Base-by-base conservation (phyloP, 129 eudicot genomes). In the Flaveria bidentis region DNA sequence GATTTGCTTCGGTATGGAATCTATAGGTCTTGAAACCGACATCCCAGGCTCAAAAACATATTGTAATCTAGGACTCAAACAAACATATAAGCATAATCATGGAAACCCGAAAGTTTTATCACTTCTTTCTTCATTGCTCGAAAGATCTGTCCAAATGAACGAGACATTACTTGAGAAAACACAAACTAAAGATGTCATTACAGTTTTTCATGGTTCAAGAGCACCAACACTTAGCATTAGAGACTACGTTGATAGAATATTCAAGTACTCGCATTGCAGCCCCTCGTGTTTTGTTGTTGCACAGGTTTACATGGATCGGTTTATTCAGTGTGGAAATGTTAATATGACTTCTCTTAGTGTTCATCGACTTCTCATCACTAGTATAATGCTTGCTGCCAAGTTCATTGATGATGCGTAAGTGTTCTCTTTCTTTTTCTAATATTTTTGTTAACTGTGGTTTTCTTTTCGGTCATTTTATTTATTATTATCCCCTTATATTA, bases 321-420 rank as follows among this genome's bases (percentile, higher is more conserved):
- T 76, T 75, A 83, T 90, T 73, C 84, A 82, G n/a, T 30, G 80
- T n/a, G 86, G 78, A 46, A 71, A 71, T 28, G 78, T 72, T 66
- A 71, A 71, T 55, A 64, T 92, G 74, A 89, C 92, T 17, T 86
- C 93, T 20, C 90, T 89, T 72, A 89, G 84, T 69, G 90, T 84
- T 79, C 98, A 92, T 39, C 90, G 98, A 26, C 90, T 92, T 68
- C 86, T 92, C 61, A 84, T 92, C 56, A 87, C 98, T 9, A 86
- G 90, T 68, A 69, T 87, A 22, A 78, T 89, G 85, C 81, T 92
- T 36, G 96, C 98, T 62, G 96, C 87, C 1, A 92, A 92, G 62
- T 89, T 84, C 76, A 26, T 86, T 16, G 96, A 92, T 26, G 98
- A 92, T 44, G 92, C 78, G 98, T 92, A 86, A 86, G 96, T 84